Conservation (phyloP, 2,329 filamentous ascomycete genomes). For the Cadophora luteo-olivacea region DNA sequence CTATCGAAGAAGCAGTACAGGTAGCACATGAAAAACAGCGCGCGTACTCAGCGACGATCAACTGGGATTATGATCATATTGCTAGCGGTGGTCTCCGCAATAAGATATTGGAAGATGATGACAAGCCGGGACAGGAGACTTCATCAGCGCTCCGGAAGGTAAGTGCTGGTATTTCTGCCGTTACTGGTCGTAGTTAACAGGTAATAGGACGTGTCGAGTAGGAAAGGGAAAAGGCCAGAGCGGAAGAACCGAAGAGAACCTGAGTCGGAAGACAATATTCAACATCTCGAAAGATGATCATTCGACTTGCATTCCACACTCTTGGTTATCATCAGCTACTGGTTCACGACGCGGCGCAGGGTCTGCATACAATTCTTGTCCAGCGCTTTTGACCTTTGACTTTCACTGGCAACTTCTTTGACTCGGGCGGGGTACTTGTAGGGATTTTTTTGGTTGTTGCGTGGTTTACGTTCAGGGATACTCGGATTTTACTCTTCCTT, state of each 20-base stretch:
- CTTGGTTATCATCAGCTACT: background rate
- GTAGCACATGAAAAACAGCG: background rate
- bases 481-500: background rate
- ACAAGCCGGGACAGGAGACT: background rate
- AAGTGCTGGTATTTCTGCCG: background rate
- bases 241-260: background rate
- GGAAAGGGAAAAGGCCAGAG: background rate
- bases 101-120: background rate
- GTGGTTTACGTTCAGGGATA: background rate
- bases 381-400: background rate
- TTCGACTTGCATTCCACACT: background rate
- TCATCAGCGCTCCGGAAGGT: background rate
- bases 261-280: background rate
- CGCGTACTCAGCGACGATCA: background rate
- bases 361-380: background rate
- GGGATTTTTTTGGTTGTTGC: background rate
- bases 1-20: background rate
- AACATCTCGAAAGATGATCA: background rate
- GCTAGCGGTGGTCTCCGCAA: constrained; percentile 11
- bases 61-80: constrained; percentile 12
- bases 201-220: background rate
- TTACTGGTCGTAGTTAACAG: background rate
- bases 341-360: background rate
- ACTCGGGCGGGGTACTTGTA: background rate
- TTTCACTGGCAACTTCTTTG: background rate